Evolutionary conservation across 371 early-diverging fungal species (phyloP).

Genomic region (Mucor saturninus): DNA sequence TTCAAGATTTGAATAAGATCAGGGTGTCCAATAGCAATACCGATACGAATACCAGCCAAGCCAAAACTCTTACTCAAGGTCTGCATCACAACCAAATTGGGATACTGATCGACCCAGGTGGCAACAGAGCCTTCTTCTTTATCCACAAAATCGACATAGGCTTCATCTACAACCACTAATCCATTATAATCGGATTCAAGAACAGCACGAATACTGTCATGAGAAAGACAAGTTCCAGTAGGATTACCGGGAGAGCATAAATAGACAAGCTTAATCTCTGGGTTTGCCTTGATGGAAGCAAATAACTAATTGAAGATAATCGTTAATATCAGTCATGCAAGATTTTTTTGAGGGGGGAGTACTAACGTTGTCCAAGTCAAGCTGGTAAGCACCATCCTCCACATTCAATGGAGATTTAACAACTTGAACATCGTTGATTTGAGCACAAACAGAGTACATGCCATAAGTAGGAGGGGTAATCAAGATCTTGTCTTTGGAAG

Average conservation of each 20-base stretch:
- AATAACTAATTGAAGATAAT: slow-evolving; percentile 55
- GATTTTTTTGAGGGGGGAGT: neutral
- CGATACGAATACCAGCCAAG: slow-evolving; percentile 91
- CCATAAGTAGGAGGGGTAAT: slow-evolving; percentile 98
- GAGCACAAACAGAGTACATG: slow-evolving; percentile 95
- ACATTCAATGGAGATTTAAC: slow-evolving; percentile 82
- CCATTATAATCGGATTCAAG: slow-evolving; percentile 74
- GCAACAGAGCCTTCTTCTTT: slow-evolving; percentile 72
- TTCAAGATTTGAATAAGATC: slow-evolving; percentile 88
- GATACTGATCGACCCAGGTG: slow-evolving; percentile 79
- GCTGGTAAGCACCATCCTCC: slow-evolving; percentile 81
- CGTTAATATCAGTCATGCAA: slow-evolving; percentile 4
- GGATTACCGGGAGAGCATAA: slow-evolving; percentile 98
- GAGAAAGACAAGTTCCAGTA: slow-evolving; percentile 83
- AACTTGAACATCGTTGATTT: slow-evolving; percentile 91
- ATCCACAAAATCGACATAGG: slow-evolving; percentile 94
- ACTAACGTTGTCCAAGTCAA: slow-evolving; percentile 75
- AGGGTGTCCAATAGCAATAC: slow-evolving; percentile 83
- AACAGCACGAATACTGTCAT: slow-evolving; percentile 74
- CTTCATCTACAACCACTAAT: slow-evolving; percentile 96
- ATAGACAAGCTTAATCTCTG: slow-evolving; percentile 86
- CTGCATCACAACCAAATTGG: slow-evolving; percentile 94
- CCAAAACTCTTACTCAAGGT: slow-evolving; percentile 98
- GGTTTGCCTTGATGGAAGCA: slow-evolving; percentile 63
- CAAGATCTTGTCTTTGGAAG: slow-evolving; percentile 89